These are phyloP conservation scores for Auriscalpium orientale DNA, from an alignment of 768 basidiomycete species.

Conservation along the genomic window DNA sequence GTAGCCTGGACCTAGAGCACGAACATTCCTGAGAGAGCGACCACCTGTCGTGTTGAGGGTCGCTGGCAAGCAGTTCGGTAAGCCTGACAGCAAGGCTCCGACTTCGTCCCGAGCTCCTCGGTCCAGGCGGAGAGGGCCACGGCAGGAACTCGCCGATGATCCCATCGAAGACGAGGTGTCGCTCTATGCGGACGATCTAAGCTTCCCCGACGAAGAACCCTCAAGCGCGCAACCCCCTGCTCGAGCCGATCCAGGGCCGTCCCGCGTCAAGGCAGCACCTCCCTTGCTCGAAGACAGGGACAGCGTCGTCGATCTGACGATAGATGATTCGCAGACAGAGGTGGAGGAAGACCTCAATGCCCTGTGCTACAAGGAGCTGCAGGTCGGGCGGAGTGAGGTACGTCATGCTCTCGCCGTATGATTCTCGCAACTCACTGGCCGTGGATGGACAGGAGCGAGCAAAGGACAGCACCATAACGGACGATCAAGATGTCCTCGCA, in stretches of 20 bases:
- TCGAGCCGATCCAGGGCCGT: background rate
- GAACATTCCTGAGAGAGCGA: no score
- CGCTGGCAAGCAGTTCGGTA: background rate
- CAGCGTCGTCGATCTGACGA: background rate
- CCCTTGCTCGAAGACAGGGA: background rate
- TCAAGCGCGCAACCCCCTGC: background rate
- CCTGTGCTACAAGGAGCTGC: slow-evolving; percentile 8
- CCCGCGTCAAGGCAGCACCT: background rate
- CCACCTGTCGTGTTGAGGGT: background rate
- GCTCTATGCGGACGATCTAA: no score
- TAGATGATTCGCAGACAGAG: background rate
- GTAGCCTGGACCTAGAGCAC: no score
- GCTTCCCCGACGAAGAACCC: no score
- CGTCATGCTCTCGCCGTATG: background rate
- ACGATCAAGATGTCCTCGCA: slow-evolving; percentile 25
- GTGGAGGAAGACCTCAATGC: background rate
- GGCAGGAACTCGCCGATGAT: background rate
- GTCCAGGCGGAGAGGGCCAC: background rate
- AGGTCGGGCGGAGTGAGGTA: slow-evolving; percentile 10
- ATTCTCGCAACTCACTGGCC: no score
- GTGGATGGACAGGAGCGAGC: slow-evolving; percentile 9
- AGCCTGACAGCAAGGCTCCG: background rate
- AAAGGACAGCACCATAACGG: slow-evolving; percentile 16
- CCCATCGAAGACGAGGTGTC: background rate
- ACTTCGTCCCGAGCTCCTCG: background rate